Conservation (phyloP, 2,329 filamentous ascomycete genomes). For the Fusarium armeniacum region DNA sequence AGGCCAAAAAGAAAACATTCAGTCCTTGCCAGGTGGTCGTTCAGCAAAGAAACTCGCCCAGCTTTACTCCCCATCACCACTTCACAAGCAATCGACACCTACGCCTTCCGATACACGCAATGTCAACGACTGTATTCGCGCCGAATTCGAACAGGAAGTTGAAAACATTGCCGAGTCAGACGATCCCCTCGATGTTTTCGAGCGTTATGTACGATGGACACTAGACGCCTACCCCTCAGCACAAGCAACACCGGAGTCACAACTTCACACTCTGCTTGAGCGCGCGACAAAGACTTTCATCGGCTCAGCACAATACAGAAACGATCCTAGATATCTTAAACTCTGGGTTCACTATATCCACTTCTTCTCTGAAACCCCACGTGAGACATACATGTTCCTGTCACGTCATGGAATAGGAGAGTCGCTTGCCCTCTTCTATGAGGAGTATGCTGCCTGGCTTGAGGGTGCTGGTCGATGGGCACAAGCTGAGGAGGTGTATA, state of each 20-base stretch:
- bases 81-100: slow-evolving; percentile 70
- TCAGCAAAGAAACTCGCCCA: slow-evolving; percentile 91
- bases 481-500: slow-evolving; percentile 95
- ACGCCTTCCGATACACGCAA: slow-evolving; percentile 80
- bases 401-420: slow-evolving; percentile 91
- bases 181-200: slow-evolving; percentile 94
- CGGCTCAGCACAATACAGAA: slow-evolving; percentile 88
- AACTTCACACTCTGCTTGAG: slow-evolving; percentile 89
- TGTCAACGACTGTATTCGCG: slow-evolving; percentile 82
- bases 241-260: slow-evolving; percentile 91
- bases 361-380: slow-evolving; percentile 91
- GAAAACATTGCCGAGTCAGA: slow-evolving; percentile 85
- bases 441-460: slow-evolving; percentile 95
- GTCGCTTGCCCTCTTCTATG: slow-evolving; percentile 90
- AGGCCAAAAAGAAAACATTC: slow-evolving; percentile 97
- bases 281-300: slow-evolving; percentile 93
- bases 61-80: slow-evolving; percentile 78
- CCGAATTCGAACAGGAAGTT: slow-evolving; percentile 89
- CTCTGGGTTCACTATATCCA: slow-evolving; percentile 95
- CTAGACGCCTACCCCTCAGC: slow-evolving; percentile 94
- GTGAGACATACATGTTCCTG: slow-evolving; percentile 92
- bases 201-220: slow-evolving; percentile 97
- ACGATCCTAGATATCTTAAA: slow-evolving; percentile 93
- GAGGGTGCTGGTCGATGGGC: slow-evolving; percentile 86
- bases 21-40: slow-evolving; percentile 86